Evolutionary conservation across 2,329 filamentous ascomycete species (phyloP).

Genomic region (Penicillium fuscoglaucum): DNA sequence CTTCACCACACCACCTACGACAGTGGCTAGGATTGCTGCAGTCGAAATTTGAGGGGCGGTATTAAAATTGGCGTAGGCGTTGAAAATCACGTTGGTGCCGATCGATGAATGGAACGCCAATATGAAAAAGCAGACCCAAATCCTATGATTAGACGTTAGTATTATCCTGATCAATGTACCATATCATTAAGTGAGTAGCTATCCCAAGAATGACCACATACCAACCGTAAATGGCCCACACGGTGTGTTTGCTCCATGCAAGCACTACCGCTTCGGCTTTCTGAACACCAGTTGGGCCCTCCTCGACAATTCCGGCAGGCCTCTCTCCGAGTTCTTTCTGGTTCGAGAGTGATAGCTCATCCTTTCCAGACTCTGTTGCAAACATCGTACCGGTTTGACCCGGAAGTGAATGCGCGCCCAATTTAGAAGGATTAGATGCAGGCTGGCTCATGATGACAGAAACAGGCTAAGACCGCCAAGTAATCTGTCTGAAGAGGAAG

Average conservation of each 20-base stretch:
- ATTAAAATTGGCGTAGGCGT: constrained; percentile 54
- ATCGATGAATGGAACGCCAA: constrained; percentile 45
- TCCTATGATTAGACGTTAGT: constrained; percentile 28
- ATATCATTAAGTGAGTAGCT: not conserved
- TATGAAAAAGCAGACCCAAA: constrained; percentile 48
- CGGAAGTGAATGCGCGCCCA: not conserved
- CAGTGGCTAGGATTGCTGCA: constrained; percentile 54
- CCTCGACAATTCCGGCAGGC: not conserved
- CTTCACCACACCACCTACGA: constrained; percentile 59
- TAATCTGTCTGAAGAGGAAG: not conserved
- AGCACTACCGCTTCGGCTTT: constrained; percentile 42
- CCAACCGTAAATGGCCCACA: constrained; percentile 33
- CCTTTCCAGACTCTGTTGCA: not conserved
- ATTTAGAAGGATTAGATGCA: not conserved
- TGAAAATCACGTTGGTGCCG: constrained; percentile 46
- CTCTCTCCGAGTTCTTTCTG: not conserved
- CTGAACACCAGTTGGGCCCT: not conserved
- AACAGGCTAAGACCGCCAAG: not conserved
- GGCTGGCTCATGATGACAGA: not conserved
- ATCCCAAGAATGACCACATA: not conserved
- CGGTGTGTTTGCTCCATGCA: constrained; percentile 38
- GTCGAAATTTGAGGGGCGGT: constrained; percentile 52
- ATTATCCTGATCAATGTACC: not conserved
- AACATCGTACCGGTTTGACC: not conserved
- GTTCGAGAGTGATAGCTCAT: too few relatives aligned